These are phyloP conservation scores for Nicotiana tomentosiformis DNA, from an alignment of 257 asterid species.

Conservation along the genomic window DNA sequence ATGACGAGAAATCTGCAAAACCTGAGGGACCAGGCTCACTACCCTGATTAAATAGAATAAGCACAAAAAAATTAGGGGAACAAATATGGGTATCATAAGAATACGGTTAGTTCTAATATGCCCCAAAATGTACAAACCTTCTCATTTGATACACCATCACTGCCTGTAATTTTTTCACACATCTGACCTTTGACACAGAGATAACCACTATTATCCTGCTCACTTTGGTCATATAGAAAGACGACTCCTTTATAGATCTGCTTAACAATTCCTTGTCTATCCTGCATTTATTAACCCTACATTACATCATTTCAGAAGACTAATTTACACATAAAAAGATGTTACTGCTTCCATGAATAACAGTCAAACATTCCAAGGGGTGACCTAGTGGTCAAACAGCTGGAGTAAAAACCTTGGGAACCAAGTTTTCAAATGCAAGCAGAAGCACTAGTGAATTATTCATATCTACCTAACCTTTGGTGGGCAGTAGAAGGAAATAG, in stretches of 20 bases:
- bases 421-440: neutral
- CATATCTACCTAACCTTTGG: neutral
- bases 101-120: neutral
- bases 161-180: conserved; percentile 63
- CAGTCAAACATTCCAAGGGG: neutral
- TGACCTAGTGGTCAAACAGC: neutral
- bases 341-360: conserved; percentile 2
- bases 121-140: conserved; percentile 46
- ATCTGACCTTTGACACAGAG: conserved; percentile 53
- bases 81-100: neutral
- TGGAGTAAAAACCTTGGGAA: neutral
- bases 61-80: conserved; percentile 1
- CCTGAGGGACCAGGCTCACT: conserved; percentile 52
- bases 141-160: conserved; percentile 39
- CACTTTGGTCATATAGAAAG: conserved; percentile 62
- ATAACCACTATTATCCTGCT: conserved; percentile 65
- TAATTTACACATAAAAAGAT: neutral
- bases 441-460: neutral
- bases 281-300: conserved; percentile 43
- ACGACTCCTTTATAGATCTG: conserved; percentile 70
- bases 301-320: neutral
- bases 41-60: conserved; percentile 33
- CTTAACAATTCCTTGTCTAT: conserved; percentile 69
- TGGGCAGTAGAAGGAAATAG: neutral
- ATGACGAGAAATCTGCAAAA: conserved; percentile 52